A percentile compares a stretch with the other conserved stretches of the same genome.
Conservation (phyloP, 2,329 filamentous ascomycete species). For the Alternaria ethzedia region DNA sequence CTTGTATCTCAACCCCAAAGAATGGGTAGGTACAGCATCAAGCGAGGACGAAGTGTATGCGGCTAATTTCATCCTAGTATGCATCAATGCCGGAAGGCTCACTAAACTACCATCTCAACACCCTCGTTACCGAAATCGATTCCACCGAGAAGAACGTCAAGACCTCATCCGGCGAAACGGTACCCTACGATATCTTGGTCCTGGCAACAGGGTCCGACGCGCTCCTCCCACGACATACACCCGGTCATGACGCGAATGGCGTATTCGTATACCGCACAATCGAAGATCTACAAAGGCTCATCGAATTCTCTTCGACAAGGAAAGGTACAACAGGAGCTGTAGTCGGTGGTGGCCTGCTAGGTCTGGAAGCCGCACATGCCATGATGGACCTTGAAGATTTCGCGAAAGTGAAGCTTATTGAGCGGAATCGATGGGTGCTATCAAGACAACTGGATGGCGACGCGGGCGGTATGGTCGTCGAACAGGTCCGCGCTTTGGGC, state of each 20-base stretch:
- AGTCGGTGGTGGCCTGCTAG: slow-evolving; percentile 83
- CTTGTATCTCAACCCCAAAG: slow-evolving; percentile 82
- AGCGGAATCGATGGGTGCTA: slow-evolving; percentile 82
- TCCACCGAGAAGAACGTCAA: slow-evolving; percentile 69
- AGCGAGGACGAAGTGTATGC: neutral
- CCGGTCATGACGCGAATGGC: slow-evolving; percentile 78
- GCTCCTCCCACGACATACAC: slow-evolving; percentile 72
- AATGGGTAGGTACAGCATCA: slow-evolving; percentile 67
- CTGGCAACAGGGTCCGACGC: slow-evolving; percentile 88
- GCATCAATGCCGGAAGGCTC: slow-evolving; percentile 69
- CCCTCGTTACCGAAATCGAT: slow-evolving; percentile 71
- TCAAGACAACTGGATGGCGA: slow-evolving; percentile 82
- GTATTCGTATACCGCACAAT: slow-evolving; percentile 92
- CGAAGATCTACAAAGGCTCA: slow-evolving; percentile 77
- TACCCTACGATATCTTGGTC: slow-evolving; percentile 81
- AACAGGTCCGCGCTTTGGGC: slow-evolving; percentile 79
- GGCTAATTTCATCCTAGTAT: slow-evolving; percentile 59
- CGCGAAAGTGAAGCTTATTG: slow-evolving; percentile 76
- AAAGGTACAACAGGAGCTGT: slow-evolving; percentile 75
- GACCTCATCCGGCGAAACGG: slow-evolving; percentile 71
- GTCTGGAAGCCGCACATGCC: slow-evolving; percentile 87
- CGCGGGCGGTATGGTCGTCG: slow-evolving; percentile 80
- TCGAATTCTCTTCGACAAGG: slow-evolving; percentile 70
- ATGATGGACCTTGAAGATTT: slow-evolving; percentile 86
- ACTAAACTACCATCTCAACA: slow-evolving; percentile 78